Base-by-base conservation (phyloP, 495 filamentous ascomycete species). In the Podospora tetraspora region DNA sequence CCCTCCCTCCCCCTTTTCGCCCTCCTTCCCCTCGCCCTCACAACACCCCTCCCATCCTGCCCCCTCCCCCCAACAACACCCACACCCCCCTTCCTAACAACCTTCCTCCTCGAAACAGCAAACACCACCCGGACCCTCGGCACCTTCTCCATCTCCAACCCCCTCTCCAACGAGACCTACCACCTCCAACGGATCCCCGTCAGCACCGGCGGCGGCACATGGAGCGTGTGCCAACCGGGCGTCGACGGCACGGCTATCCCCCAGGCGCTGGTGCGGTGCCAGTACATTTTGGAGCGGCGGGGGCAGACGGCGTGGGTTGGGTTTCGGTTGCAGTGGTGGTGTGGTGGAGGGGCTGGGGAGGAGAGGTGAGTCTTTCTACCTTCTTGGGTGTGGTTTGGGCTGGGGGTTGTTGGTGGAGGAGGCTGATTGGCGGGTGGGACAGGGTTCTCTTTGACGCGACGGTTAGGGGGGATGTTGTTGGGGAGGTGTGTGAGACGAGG, bases 251-350 rank as follows among this genome's bases (percentile, higher is more conserved):
- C 59, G 16, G 43, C 61, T 0, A 19, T 68, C 37, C 66, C 66
- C 22, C 7, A 24, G 5, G 16, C 57, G 61, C 61, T 68, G 60
- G 66, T 25, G 13, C 29, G 34, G 34, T 68, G 66, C 27, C 66
- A 68, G 25, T 68, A 68, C 43, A 43, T 68, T 24, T 21, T 63
- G 1, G 66, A 68, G 66, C 23, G 52, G 19, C 27, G 34, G 43
- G 58, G 25, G 13, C 23, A 59, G 27, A 5, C 4, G 16, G 57
- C 34, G 19, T 52, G 43, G 43, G 63, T 68, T 58, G 66, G 66
- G 8, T 68, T 68, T 25, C 34, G 66, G 60, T 59, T 68, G 16
- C 34, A 68, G 60, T 68, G 66, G 66, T 62, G 57, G 22, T 68
- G 66, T 32, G 52, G 34, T 7, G 25, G 13, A 7, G 22, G 29